These are phyloP conservation scores for Terfezia claveryi DNA, from an alignment of 495 filamentous ascomycete species.

Conservation along the genomic window DNA sequence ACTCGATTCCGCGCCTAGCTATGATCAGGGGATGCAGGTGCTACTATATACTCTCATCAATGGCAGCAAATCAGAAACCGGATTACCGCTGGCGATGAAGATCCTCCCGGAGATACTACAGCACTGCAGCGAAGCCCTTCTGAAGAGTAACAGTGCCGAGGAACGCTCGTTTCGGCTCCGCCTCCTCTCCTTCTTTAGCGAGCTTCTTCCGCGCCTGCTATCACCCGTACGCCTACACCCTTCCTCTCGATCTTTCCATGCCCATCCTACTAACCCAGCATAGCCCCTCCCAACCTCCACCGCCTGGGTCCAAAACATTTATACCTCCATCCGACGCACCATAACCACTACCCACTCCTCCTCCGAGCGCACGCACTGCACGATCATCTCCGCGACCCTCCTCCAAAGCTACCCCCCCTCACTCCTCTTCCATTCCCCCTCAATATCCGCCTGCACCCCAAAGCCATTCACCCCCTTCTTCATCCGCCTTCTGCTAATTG, in stretches of 20 bases:
- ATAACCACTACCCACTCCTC: constrained; percentile 27
- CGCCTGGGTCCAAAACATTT: constrained; percentile 23
- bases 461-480: constrained; percentile 38
- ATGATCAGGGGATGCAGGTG: constrained; percentile 30
- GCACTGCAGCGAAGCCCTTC: constrained; percentile 1
- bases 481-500: constrained; percentile 35
- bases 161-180: not conserved
- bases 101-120: constrained; percentile 4
- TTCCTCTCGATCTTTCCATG: not conserved
- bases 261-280: not conserved
- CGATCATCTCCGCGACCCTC: constrained; percentile 29
- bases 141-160: not conserved
- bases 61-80: not conserved
- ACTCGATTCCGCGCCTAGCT: constrained; percentile 30
- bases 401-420: constrained; percentile 28
- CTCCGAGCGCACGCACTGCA: constrained; percentile 27
- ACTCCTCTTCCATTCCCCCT: constrained; percentile 27
- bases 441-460: constrained; percentile 4
- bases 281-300: constrained; percentile 8
- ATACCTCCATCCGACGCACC: constrained; percentile 24
- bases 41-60: constrained; percentile 31
- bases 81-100: not conserved
- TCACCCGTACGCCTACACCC: constrained; percentile 1
- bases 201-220: constrained; percentile 7
- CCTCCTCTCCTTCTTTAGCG: constrained; percentile 9